Evolutionary conservation across 768 basidiomycete genomes (phyloP).

Genomic region (Lactarius sp.): DNA sequence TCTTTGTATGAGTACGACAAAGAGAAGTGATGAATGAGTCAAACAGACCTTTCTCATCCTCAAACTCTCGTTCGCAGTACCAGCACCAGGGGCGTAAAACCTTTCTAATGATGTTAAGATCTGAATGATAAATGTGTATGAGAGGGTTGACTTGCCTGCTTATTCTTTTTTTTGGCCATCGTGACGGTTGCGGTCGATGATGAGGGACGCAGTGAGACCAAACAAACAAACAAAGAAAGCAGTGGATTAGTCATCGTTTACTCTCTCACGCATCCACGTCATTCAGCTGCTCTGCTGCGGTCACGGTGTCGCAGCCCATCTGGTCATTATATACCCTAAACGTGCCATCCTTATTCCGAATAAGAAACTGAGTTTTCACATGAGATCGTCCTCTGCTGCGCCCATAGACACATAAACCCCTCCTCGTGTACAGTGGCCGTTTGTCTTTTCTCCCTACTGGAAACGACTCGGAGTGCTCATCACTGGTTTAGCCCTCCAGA

Average conservation of each 20-base stretch:
- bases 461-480: neutral
- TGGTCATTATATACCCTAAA: neutral
- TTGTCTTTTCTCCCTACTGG: neutral
- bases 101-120: constrained; percentile 36
- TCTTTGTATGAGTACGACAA: neutral
- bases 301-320: no score
- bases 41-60: constrained; percentile 91
- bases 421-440: neutral
- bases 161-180: constrained; percentile 56
- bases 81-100: constrained; percentile 93
- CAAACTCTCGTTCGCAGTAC: constrained; percentile 99
- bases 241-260: constrained; percentile 7
- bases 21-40: neutral
- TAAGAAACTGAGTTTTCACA: constrained; percentile 1
- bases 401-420: neutral
- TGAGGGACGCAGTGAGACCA: neutral
- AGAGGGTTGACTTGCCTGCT: constrained; percentile 35
- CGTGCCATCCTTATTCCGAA: neutral
- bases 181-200: neutral
- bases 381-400: neutral
- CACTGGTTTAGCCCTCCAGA: neutral
- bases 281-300: neutral
- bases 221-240: neutral
- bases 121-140: neutral
- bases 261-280: neutral